Percentiles rank a stretch among this genome's conserved stretches.
Conservation (phyloP, 768 basidiomycete genomes). For the Tulasnella calospora region DNA sequence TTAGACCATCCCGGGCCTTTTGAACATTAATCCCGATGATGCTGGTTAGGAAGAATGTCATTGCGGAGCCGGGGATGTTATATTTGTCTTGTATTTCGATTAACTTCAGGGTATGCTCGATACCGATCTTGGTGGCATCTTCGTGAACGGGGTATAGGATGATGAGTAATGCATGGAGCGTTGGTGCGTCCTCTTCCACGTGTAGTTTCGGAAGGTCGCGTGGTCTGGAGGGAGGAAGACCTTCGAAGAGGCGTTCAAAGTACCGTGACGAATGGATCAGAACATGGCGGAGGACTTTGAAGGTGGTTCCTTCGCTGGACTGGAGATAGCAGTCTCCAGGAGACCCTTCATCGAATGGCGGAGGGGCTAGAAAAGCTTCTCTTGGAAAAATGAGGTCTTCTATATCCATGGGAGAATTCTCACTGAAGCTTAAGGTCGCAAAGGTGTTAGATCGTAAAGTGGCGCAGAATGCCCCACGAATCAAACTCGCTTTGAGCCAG, state of each 20-base stretch:
- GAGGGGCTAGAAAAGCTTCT: not conserved
- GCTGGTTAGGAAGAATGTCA: not conserved
- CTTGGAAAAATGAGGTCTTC: not conserved
- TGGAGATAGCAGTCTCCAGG: not conserved
- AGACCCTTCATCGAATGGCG: not conserved
- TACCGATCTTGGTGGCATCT: not conserved
- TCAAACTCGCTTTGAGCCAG: not conserved
- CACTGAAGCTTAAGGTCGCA: not conserved
- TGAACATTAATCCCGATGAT: not conserved
- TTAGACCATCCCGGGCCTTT: not conserved
- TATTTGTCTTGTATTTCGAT: not conserved
- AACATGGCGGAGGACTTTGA: not conserved
- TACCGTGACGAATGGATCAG: not conserved
- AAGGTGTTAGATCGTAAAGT: no score
- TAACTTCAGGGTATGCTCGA: not conserved
- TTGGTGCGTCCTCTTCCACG: not conserved
- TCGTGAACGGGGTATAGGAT: not conserved
- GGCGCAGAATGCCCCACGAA: no score
- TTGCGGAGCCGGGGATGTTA: not conserved
- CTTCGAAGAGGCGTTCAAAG: not conserved
- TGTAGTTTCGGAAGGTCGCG: not conserved
- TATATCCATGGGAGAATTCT: not conserved
- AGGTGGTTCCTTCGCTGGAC: not conserved
- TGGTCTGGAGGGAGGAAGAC: not conserved
- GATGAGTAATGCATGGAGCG: not conserved